Conservation (phyloP, 768 basidiomycete genomes). For the Panaeolus cyanescens region DNA sequence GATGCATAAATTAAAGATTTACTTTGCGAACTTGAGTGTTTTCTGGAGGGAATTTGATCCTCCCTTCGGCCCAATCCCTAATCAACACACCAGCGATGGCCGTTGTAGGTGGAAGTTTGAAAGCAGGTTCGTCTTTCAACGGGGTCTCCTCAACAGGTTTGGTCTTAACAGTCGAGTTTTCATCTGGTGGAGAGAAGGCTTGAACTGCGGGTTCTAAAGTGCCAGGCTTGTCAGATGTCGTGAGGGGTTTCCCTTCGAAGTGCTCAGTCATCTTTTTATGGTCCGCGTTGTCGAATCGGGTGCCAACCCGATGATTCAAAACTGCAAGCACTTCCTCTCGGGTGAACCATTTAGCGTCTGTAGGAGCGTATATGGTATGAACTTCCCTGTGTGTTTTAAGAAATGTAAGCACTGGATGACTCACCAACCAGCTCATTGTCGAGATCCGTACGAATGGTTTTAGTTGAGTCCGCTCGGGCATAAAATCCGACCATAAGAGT, state of each 20-base stretch:
- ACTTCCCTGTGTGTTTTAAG: background rate
- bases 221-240: slow-evolving; percentile 24
- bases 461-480: slow-evolving; percentile 69
- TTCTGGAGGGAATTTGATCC: slow-evolving; percentile 38
- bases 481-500: slow-evolving; percentile 92
- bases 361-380: background rate
- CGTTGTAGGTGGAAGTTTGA: slow-evolving; percentile 74
- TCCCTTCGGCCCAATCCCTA: slow-evolving; percentile 74
- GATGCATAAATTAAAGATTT: background rate
- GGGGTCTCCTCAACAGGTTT: slow-evolving; percentile 14
- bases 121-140: slow-evolving; percentile 48
- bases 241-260: slow-evolving; percentile 21
- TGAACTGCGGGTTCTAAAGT: slow-evolving; percentile 16
- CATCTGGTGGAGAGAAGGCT: slow-evolving; percentile 8
- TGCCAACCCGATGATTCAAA: slow-evolving; percentile 57
- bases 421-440: slow-evolving; percentile 94
- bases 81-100: slow-evolving; percentile 89
- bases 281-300: slow-evolving; percentile 47
- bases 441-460: slow-evolving; percentile 81
- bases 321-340: slow-evolving; percentile 70
- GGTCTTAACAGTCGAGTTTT: slow-evolving; percentile 22
- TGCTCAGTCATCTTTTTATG: slow-evolving; percentile 49
- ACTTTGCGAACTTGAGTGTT: background rate
- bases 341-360: slow-evolving; percentile 91
- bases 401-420: slow-evolving; percentile 18